A percentile compares a stretch with the other conserved stretches of the same genome.
Evolutionary conservation across 2,329 filamentous ascomycete genomes (phyloP).

Genomic region (Calonectria pseudoreteaudii): DNA sequence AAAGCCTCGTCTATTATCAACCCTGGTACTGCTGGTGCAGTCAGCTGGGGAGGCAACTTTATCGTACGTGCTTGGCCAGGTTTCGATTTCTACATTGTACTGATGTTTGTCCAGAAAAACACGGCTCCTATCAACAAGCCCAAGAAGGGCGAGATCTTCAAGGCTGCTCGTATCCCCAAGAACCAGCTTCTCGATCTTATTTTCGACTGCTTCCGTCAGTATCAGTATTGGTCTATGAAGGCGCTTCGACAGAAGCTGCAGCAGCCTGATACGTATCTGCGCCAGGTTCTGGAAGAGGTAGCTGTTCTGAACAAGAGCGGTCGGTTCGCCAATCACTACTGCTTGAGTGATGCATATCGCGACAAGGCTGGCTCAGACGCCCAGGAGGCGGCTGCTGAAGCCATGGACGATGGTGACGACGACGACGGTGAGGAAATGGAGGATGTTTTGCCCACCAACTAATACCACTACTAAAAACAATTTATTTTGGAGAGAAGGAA

Average conservation of each 20-base stretch:
- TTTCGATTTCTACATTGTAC: conserved; percentile 21
- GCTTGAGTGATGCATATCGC: conserved; percentile 72
- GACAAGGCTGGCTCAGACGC: conserved; percentile 55
- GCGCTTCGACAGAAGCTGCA: conserved; percentile 80
- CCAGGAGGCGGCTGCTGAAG: conserved; percentile 67
- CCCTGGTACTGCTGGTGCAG: conserved; percentile 58
- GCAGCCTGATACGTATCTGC: conserved; percentile 94
- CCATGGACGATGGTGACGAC: conserved; percentile 73
- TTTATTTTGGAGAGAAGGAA: not conserved
- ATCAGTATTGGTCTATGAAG: conserved; percentile 95
- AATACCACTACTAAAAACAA: conserved; percentile 14
- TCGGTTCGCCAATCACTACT: conserved; percentile 87
- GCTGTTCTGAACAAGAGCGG: conserved; percentile 86
- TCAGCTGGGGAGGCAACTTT: conserved; percentile 59
- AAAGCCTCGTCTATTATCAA: conserved; percentile 67
- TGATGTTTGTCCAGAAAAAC: conserved; percentile 60
- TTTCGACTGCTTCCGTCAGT: conserved; percentile 84
- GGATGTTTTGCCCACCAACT: conserved; percentile 67
- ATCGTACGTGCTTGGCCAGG: conserved; percentile 64
- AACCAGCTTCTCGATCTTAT: conserved; percentile 89
- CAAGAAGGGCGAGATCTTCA: conserved; percentile 77
- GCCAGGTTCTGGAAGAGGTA: conserved; percentile 84
- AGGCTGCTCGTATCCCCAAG: conserved; percentile 89
- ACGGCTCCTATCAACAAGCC: conserved; percentile 62
- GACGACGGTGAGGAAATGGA: conserved; percentile 81